Conservation (phyloP, 1,284 basidiomycete species). For the Schizophyllum commune region DNA sequence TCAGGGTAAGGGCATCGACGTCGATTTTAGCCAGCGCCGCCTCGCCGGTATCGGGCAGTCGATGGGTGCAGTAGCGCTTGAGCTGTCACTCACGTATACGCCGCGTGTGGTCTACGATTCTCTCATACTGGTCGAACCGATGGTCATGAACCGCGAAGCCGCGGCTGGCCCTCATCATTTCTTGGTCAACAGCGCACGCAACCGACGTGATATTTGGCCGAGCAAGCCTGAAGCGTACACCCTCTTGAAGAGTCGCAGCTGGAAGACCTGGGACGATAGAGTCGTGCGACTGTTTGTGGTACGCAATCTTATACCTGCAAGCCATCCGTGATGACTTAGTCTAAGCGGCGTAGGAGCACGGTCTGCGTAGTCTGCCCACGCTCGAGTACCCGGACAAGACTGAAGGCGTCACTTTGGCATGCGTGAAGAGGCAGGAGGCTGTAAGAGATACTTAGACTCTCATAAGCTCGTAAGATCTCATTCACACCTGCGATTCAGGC, state of each 20-base stretch:
- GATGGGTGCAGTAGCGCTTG: constrained; percentile 26
- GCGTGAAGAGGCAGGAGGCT: constrained; percentile 38
- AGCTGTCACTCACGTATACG: constrained; percentile 10
- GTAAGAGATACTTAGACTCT: no score
- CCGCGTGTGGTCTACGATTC: constrained; percentile 22
- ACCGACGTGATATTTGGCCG: constrained; percentile 42
- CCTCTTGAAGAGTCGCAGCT: constrained; percentile 28
- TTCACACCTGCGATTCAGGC: constrained; percentile 26
- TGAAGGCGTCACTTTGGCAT: constrained; percentile 44
- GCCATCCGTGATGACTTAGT: no score
- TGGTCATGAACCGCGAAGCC: constrained; percentile 26
- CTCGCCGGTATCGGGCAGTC: constrained; percentile 29
- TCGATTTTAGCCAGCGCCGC: constrained; percentile 27
- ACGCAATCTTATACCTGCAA: no score
- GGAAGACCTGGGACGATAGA: constrained; percentile 44
- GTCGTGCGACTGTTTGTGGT: constrained; percentile 29
- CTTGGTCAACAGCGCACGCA: constrained; percentile 25
- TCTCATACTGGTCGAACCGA: constrained; percentile 37
- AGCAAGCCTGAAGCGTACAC: constrained; percentile 38
- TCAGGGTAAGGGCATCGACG: constrained; percentile 25
- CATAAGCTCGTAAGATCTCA: no score
- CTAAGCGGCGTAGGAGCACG: constrained; percentile 34
- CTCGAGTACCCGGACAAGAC: constrained; percentile 34
- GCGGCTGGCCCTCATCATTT: constrained; percentile 7
- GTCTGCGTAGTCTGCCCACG: constrained; percentile 37